These are phyloP conservation scores for Aurantiochytrium sp. DNA, from an alignment of 108 stramenopile species.

Conservation along the genomic window DNA sequence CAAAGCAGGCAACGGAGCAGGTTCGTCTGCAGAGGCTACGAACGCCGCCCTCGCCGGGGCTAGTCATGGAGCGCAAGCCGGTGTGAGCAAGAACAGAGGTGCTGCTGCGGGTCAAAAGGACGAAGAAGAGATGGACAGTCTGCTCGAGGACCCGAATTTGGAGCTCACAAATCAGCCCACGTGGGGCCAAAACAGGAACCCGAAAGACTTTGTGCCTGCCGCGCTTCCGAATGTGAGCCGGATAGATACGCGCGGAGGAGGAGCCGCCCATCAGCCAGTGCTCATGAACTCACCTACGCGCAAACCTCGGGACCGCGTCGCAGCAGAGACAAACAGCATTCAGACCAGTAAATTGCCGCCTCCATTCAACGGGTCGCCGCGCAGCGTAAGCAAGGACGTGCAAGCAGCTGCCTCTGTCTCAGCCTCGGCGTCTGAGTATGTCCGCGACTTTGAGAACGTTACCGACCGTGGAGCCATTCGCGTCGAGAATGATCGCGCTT, in stretches of 20 bases:
- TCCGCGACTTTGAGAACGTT: not conserved
- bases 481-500: not conserved
- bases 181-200: not conserved
- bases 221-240: not conserved
- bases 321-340: not conserved
- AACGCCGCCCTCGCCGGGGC: too few species aligned
- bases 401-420: not conserved
- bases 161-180: not conserved
- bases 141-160: not conserved
- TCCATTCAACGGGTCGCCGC: not conserved
- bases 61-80: too few species aligned
- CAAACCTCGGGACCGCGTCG: not conserved
- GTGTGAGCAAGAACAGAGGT: too few species aligned
- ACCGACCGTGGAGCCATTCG: not conserved
- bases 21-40: too few species aligned
- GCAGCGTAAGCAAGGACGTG: not conserved
- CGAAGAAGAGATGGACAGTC: not conserved
- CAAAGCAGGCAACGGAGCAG: too few species aligned
- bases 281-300: not conserved
- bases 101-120: not conserved
- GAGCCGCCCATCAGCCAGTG: not conserved
- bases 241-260: not conserved
- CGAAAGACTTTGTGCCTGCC: not conserved
- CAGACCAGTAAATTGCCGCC: not conserved
- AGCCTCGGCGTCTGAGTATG: not conserved